These are phyloP conservation scores for Myriosclerotinia scirpicola DNA, from an alignment of 2,329 filamentous ascomycete species.

Conservation along the genomic window DNA sequence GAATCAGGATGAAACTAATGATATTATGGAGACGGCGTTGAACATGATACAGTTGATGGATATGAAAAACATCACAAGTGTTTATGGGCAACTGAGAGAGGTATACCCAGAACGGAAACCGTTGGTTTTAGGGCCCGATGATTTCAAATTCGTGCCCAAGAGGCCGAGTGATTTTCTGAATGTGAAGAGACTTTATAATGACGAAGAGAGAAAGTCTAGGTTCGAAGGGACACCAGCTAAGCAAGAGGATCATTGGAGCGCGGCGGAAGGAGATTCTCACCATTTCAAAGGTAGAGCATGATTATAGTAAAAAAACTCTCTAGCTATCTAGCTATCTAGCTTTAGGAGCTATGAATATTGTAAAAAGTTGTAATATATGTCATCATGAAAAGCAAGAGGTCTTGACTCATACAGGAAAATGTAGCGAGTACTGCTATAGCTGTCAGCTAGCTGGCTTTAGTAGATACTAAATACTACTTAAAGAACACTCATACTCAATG, in stretches of 20 bases:
- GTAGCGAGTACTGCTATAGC: not conserved
- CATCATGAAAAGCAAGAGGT: not conserved
- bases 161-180: conserved; percentile 17
- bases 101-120: not conserved
- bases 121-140: not conserved
- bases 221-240: not conserved
- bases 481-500: not conserved
- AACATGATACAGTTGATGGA: conserved; percentile 19
- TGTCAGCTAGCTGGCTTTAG: not conserved
- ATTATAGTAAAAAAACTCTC: not conserved
- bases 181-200: not conserved
- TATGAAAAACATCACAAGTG: conserved; percentile 7
- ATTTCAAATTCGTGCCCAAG: conserved; percentile 15
- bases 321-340: not conserved
- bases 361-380: conserved; percentile 15
- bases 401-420: not conserved
- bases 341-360: conserved; percentile 3
- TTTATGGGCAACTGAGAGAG: conserved; percentile 11
- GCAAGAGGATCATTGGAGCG: not conserved
- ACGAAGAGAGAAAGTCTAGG: not conserved
- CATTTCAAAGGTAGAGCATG: not conserved
- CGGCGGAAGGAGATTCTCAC: not conserved
- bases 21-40: conserved; percentile 29
- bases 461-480: not conserved
- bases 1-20: conserved; percentile 21